Evolutionary conservation across 2,329 filamentous ascomycete species (phyloP), one percentile per base, ranked within the genome.

Genomic region (Fusarium sp.): DNA sequence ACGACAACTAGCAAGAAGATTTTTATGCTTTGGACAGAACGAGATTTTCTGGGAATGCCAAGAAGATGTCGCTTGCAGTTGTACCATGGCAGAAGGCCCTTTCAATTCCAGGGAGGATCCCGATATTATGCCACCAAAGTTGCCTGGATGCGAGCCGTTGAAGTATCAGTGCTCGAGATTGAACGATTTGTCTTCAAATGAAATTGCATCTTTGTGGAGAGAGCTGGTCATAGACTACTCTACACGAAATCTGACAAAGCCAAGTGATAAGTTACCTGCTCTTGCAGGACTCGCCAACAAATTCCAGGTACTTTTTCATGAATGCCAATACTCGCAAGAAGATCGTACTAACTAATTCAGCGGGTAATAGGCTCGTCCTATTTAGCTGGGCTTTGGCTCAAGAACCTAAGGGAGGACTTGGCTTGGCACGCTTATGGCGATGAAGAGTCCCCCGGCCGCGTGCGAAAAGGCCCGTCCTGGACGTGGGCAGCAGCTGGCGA

Each of bases 31-130:
- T 43, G 51, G n/a, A 15, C 14, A 11, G 2, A 12, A 54, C 6
- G 51, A 54, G 25, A 43, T 54, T 11, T 43, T 54, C 10, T 54
- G 51, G 51, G 51, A 54, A n/a, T 54, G 51, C 38, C 38, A 24
- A 4, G 51, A 54, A 20, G 51, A 54, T 43, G 51, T 54, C 8
- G 27, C 51, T 8, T 54, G 51, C 5, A 43, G 16, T 5, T 54
- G 51, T 15, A 24, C 38, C 5, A 43, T 54, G 29, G 5, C n/a
- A 54, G 51, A 54, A 8, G 51, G 25, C 4, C 51, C 51, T 1
- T 54, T 54, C n/a, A 53, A 53, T 22, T 25, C 50, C 34, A 10
- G 50, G 20, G 50, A 43, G 5, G 50, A 25, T 34, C 32, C 32
- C 2, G 32, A 8, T 18, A 34, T 34, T 18, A 18, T 9, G 9